Evolutionary conservation across 2,329 filamentous ascomycete species (phyloP).

Genomic region (Beauveria caledonica): DNA sequence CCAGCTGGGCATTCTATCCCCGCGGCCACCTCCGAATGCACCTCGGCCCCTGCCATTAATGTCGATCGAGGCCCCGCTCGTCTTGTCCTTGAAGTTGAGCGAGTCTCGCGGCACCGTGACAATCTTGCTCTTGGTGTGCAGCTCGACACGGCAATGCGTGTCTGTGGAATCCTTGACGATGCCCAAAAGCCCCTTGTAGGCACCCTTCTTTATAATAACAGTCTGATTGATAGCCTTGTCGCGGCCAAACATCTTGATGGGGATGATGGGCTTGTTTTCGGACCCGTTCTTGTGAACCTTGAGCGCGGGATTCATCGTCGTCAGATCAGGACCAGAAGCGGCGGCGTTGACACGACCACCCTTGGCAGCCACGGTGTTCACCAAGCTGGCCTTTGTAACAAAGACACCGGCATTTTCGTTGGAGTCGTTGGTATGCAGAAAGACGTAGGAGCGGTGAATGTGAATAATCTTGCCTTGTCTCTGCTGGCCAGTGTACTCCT

Average conservation of each 20-base stretch:
- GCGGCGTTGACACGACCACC: constrained; percentile 65
- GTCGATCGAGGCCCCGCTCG: constrained; percentile 72
- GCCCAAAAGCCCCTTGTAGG: constrained; percentile 86
- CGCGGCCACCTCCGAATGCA: constrained; percentile 38
- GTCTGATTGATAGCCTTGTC: constrained; percentile 87
- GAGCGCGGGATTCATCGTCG: constrained; percentile 85
- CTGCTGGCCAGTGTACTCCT: constrained; percentile 78
- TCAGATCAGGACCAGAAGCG: constrained; percentile 64
- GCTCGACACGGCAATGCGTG: constrained; percentile 75
- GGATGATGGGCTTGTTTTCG: constrained; percentile 44
- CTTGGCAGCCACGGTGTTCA: constrained; percentile 89
- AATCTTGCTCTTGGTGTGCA: constrained; percentile 91
- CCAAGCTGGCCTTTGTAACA: constrained; percentile 75
- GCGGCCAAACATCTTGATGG: constrained; percentile 68
- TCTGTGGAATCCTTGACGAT: constrained; percentile 95
- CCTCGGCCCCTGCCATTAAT: constrained; percentile 47
- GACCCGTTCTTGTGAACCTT: constrained; percentile 56
- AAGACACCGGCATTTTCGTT: constrained; percentile 86
- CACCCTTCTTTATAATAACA: constrained; percentile 77
- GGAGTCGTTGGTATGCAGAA: constrained; percentile 74
- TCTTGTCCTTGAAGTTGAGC: constrained; percentile 76
- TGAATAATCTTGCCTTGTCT: constrained; percentile 85
- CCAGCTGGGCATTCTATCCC: constrained; percentile 46
- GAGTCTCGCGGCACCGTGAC: constrained; percentile 75
- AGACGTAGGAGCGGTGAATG: constrained; percentile 87